Base-by-base conservation (phyloP, 345 rosid species). In the Trapa incisa region DNA sequence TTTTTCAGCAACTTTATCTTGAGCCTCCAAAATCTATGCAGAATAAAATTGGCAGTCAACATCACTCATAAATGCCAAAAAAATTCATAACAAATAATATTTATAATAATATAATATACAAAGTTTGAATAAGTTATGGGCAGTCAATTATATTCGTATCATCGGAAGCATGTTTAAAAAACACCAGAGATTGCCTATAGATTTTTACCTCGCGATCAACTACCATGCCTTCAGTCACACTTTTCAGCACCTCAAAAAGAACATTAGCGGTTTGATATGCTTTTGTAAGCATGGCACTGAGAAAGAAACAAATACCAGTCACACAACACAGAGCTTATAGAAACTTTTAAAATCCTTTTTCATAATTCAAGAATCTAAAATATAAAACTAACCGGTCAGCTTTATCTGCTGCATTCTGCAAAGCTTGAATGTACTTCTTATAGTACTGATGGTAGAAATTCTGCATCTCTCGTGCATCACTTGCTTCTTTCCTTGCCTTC, bases 181-280 rank as follows among this genome's bases (percentile, higher is more conserved):
- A 77, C 47, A 47, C 67, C 29, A 39, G 12, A 38, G 1, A 36
- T 52, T 42, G 39, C 65, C 47, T 33, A 45, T 37, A 62, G 63
- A 41, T 72, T 70, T 70, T 85, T 77, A 91, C 99, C 96, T 95
- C 98, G 11, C 84, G 83, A 72, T 95, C 99, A 75, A 95, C 96
- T 84, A 89, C 99, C 71, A 89, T 86, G 37, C 96, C 82, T 76
- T 95, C 96, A 14, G 96, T 91, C 82, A 95, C 99, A 50, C 98
- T 98, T 77, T 74, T 95, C 78, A 95, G 81, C 74, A 95, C 99
- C 84, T 95, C 99, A 80, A 95, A 95, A 75, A 95, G 97, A 76
- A 95, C 97, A 81, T 95, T 95, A n/a, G 99, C 99, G 67, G 99
- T 95, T 80, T 95, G 99, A 80, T 95, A 95, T 50, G 99, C 99